Conservation (phyloP, 768 basidiomycete genomes). For the Krasilnikovozyma curviuscula region DNA sequence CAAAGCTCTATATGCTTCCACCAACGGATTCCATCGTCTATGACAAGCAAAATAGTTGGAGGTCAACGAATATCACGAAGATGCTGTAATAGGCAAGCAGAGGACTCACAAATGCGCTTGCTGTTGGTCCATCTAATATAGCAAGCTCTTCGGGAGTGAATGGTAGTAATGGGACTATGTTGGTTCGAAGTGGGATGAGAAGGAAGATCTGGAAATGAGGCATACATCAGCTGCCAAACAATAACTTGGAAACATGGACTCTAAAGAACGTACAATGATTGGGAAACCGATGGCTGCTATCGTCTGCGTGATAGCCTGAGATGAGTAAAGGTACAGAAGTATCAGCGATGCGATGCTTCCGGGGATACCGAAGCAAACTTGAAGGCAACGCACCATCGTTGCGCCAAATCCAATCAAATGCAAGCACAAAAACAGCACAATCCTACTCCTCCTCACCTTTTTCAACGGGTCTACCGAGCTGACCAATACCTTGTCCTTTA, state of each 20-base stretch:
- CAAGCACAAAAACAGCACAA: constrained; percentile 49
- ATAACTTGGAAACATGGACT: not conserved
- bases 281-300: constrained; percentile 83
- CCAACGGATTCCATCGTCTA: constrained; percentile 18
- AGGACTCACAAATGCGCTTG: constrained; percentile 27
- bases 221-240: not conserved
- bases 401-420: constrained; percentile 70
- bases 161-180: constrained; percentile 47
- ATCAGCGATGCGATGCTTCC: not conserved
- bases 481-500: constrained; percentile 49
- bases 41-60: not conserved
- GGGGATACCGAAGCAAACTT: not conserved
- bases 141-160: constrained; percentile 60
- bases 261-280: constrained; percentile 35
- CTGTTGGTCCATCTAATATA: constrained; percentile 75
- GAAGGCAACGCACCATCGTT: constrained; percentile 35
- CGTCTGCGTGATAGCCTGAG: constrained; percentile 59
- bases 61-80: constrained; percentile 32
- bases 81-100: constrained; percentile 37
- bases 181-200: constrained; percentile 54
- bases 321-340: not conserved
- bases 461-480: constrained; percentile 46
- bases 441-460: constrained; percentile 51
- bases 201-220: constrained; percentile 38
- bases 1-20: constrained; percentile 15